Conservation (phyloP, 192 early-diverging fungal genomes). For the Glomus cerebriforme region DNA sequence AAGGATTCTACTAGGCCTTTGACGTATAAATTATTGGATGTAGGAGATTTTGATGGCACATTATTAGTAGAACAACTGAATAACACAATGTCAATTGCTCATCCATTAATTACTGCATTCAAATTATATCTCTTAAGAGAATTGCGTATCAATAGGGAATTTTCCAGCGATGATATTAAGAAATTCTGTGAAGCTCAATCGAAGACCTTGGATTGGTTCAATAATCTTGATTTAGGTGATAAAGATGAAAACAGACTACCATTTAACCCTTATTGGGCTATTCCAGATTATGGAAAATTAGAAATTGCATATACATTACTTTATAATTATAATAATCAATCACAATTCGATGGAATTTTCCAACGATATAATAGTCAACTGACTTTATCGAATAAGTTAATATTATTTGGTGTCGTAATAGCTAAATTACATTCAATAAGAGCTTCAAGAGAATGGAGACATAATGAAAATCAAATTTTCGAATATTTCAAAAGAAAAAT, state of each 20-base stretch:
- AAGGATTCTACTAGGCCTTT: neutral
- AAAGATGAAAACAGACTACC: constrained; percentile 5
- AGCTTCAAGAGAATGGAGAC: constrained; percentile 15
- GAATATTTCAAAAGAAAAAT: constrained; percentile 6
- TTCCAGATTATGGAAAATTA: neutral
- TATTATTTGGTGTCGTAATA: neutral
- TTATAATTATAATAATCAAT: neutral
- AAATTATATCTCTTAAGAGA: constrained; percentile 32
- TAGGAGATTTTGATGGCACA: neutral
- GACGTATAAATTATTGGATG: no score
- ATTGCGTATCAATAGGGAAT: constrained; percentile 3
- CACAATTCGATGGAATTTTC: neutral
- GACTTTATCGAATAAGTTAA: neutral
- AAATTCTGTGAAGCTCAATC: constrained; percentile 10
- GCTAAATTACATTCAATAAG: neutral
- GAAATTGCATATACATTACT: neutral
- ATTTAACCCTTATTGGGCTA: constrained; percentile 25
- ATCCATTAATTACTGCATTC: constrained; percentile 19
- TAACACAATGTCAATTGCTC: neutral
- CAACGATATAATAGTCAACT: neutral
- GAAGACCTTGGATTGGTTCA: neutral
- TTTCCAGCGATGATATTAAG: constrained; percentile 15
- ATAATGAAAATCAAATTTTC: neutral
- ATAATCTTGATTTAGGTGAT: neutral
- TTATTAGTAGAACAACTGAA: neutral